Evolutionary conservation across 495 filamentous ascomycete genomes (phyloP).

Genomic region (Mycothermus thermophilus): DNA sequence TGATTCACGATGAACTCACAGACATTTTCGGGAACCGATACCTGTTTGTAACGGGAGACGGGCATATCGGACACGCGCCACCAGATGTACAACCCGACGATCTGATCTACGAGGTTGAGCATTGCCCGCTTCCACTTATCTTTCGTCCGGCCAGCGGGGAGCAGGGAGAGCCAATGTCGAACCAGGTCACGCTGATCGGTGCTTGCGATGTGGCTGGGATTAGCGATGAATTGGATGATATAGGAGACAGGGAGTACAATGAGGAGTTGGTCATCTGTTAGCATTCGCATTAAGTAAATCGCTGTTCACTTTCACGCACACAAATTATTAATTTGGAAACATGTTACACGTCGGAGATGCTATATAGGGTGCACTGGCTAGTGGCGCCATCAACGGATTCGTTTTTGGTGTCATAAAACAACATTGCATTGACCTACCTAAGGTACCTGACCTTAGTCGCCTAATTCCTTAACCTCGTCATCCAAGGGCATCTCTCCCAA

Average conservation of each 20-base stretch:
- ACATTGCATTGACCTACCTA: no score
- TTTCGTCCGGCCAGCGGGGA: not conserved
- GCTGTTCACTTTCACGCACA: no score
- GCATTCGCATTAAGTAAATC: no score
- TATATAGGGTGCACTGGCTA: no score
- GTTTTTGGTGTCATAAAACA: no score
- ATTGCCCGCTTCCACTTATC: not conserved
- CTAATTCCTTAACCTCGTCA: no score
- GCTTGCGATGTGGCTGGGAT: not conserved
- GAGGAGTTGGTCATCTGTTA: not conserved
- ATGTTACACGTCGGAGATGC: no score
- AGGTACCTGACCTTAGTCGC: no score
- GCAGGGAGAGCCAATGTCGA: not conserved
- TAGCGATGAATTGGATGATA: not conserved
- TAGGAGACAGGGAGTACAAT: not conserved
- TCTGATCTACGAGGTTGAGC: not conserved
- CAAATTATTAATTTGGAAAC: no score
- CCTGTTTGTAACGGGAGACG: not conserved
- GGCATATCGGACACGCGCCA: not conserved
- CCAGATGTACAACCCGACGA: not conserved
- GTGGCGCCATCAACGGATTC: no score
- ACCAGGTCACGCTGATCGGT: not conserved
- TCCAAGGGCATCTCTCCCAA: no score
- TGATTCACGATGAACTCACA: not conserved
- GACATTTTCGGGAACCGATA: not conserved